Conservation (phyloP, 1,139 yeast genomes). For the Meyerozyma carpophila region DNA sequence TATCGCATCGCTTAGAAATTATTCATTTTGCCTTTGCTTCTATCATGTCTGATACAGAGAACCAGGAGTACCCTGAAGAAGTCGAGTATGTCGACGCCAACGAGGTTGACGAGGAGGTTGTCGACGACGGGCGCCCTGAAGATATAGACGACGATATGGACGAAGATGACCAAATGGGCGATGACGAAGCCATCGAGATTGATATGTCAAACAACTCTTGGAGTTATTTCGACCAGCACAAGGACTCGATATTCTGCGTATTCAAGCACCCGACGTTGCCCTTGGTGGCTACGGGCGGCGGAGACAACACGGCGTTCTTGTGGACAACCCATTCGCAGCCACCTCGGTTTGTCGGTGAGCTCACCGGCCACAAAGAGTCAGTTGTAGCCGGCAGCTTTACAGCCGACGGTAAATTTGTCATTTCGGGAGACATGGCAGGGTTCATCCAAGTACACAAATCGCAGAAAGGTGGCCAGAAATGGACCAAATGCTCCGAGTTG, state of each 20-base stretch:
- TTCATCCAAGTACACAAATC: conserved; percentile 70
- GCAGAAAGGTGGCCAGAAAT: conserved; percentile 69
- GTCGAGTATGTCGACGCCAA: conserved; percentile 51
- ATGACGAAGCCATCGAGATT: conserved; percentile 40
- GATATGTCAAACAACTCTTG: conserved; percentile 88
- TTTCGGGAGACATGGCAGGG: conserved; percentile 96
- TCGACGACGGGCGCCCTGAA: conserved; percentile 34
- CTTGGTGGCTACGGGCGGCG: conserved; percentile 75
- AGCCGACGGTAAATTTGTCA: conserved; percentile 68
- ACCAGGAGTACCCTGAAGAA: conserved; percentile 18
- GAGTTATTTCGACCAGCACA: conserved; percentile 83
- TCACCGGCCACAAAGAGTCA: conserved; percentile 80
- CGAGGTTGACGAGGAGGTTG: conserved; percentile 59
- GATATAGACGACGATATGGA: conserved; percentile 37
- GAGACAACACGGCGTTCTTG: conserved; percentile 81
- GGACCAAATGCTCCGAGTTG: conserved; percentile 66
- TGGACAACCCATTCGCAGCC: conserved; percentile 92
- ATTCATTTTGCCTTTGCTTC: not conserved
- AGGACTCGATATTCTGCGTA: conserved; percentile 76
- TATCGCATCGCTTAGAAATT: conserved; percentile 1
- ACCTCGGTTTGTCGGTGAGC: conserved; percentile 69
- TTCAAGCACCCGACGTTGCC: conserved; percentile 80
- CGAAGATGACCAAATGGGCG: conserved; percentile 24
- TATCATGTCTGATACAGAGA: not conserved
- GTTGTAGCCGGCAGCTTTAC: conserved; percentile 84